Percentiles rank a stretch among this genome's conserved stretches.
These are phyloP conservation scores for Elaeis guineensis DNA, from an alignment of 176 grass and related monocot genomes.

Conservation along the genomic window DNA sequence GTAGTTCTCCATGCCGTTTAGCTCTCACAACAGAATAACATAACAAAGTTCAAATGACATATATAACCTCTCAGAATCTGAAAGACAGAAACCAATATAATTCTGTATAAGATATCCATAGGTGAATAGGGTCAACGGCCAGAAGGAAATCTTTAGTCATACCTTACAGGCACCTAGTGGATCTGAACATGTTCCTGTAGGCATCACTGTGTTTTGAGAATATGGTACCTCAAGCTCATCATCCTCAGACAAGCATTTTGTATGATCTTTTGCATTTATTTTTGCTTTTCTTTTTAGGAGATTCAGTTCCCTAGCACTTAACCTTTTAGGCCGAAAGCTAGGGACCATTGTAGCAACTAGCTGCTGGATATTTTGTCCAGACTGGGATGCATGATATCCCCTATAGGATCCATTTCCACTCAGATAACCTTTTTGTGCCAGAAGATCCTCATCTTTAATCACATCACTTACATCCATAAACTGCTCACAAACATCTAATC, in stretches of 20 bases:
- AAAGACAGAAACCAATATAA: too few species aligned
- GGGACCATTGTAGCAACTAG: constrained; percentile 88
- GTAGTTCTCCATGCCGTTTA: too few species aligned
- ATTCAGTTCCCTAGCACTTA: constrained; percentile 92
- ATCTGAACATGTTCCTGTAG: constrained; percentile 53
- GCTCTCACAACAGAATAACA: too few species aligned
- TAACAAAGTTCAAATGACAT: too few species aligned
- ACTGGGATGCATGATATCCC: constrained; percentile 43
- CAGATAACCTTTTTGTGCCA: constrained; percentile 53
- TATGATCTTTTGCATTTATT: constrained; percentile 78
- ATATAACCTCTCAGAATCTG: too few species aligned
- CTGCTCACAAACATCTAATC: constrained; percentile 97
- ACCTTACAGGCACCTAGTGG: constrained; percentile 44
- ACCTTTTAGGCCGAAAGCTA: constrained; percentile 46
- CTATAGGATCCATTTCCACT: constrained; percentile 49
- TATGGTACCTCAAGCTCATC: constrained; percentile 39
- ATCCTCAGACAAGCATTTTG: constrained; percentile 67
- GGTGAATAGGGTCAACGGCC: too few species aligned
- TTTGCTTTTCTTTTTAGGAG: constrained; percentile 96
- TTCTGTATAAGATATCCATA: too few species aligned
- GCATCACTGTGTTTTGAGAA: constrained; percentile 20
- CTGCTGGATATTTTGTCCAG: constrained; percentile 82
- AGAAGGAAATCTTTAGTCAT: neutral
- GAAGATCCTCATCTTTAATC: constrained; percentile 93
- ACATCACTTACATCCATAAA: constrained; percentile 99